Conservation (phyloP, 2,329 filamentous ascomycete species). For the Ophiosphaerella herpotricha region DNA sequence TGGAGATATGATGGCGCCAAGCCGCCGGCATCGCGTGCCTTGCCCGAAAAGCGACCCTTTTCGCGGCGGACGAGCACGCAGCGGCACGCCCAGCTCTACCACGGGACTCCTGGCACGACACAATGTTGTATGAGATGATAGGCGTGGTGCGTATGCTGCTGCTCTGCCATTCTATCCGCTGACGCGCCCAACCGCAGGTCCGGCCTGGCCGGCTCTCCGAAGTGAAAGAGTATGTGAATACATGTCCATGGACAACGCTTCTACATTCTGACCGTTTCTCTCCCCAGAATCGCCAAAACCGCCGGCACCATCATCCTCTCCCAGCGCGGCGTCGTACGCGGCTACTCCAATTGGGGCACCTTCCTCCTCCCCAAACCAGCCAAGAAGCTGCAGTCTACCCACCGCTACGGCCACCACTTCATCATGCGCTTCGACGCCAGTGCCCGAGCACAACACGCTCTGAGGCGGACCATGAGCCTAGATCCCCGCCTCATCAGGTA, state of each 20-base stretch:
- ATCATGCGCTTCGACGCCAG: constrained; percentile 93
- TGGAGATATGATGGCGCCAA: constrained; percentile 15
- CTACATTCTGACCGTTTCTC: not conserved
- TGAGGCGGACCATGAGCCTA: constrained; percentile 75
- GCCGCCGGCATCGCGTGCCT: constrained; percentile 17
- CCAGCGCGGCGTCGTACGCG: constrained; percentile 86
- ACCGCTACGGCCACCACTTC: constrained; percentile 92
- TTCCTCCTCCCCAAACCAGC: constrained; percentile 83
- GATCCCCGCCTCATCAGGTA: constrained; percentile 92
- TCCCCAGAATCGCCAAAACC: constrained; percentile 78
- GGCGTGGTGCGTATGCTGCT: constrained; percentile 70
- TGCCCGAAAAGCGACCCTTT: constrained; percentile 21
- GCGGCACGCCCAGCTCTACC: constrained; percentile 2
- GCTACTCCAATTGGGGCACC: constrained; percentile 92
- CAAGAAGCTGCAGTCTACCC: constrained; percentile 78
- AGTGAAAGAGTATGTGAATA: constrained; percentile 84
- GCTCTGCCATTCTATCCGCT: not conserved
- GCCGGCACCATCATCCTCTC: constrained; percentile 82
- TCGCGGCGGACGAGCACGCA: constrained; percentile 22
- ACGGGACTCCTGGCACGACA: constrained; percentile 9
- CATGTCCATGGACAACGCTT: not conserved
- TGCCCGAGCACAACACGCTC: constrained; percentile 70
- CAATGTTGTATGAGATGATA: constrained; percentile 97
- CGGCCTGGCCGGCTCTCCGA: constrained; percentile 87
- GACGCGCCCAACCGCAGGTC: constrained; percentile 62